A percentile compares a stretch with the other conserved stretches of the same genome.
phyloP scores from a whole-genome alignment of 2,329 filamentous ascomycete genomes.

The Colletotrichum neosansevieriae region DNA sequence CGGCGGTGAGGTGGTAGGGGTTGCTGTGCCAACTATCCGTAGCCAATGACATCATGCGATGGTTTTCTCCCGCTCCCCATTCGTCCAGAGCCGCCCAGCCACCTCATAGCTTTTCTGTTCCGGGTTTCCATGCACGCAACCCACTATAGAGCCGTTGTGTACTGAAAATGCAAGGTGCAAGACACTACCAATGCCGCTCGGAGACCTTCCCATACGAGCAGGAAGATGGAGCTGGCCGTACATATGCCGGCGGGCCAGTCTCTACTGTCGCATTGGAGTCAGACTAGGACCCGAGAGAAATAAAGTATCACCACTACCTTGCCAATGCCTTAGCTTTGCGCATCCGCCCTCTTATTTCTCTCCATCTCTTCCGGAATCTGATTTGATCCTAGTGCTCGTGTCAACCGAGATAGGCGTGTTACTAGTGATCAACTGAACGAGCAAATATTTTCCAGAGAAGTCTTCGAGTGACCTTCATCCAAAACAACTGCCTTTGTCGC shows the following conservation, averaged over 20 bases:
- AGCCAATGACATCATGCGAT: constrained; percentile 38
- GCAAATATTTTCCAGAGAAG: not conserved
- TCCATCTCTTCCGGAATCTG: not conserved
- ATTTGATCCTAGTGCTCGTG: too few relatives aligned
- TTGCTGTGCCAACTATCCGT: constrained; percentile 37
- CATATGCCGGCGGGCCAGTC: too few relatives aligned
- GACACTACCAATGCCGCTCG: not conserved
- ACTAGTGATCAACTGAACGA: not conserved
- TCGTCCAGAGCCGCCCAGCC: constrained; percentile 31
- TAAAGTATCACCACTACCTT: not conserved
- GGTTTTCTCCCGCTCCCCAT: constrained; percentile 1
- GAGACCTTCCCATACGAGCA: not conserved
- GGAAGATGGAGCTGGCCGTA: constrained; percentile 9
- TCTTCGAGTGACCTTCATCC: not conserved
- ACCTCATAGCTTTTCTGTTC: constrained; percentile 25
- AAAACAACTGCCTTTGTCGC: not conserved
- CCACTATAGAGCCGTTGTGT: constrained; percentile 20
- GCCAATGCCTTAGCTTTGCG: not conserved
- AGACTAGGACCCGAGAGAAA: not conserved
- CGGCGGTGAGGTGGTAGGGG: constrained; percentile 8
- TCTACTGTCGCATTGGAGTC: too few relatives aligned
- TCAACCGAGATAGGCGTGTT: not conserved
- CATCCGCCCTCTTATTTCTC: not conserved
- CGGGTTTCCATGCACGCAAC: constrained; percentile 22
- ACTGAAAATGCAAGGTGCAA: not conserved